These are phyloP conservation scores for Neurospora tetraspora DNA, from an alignment of 495 filamentous ascomycete genomes.

Conservation along the genomic window DNA sequence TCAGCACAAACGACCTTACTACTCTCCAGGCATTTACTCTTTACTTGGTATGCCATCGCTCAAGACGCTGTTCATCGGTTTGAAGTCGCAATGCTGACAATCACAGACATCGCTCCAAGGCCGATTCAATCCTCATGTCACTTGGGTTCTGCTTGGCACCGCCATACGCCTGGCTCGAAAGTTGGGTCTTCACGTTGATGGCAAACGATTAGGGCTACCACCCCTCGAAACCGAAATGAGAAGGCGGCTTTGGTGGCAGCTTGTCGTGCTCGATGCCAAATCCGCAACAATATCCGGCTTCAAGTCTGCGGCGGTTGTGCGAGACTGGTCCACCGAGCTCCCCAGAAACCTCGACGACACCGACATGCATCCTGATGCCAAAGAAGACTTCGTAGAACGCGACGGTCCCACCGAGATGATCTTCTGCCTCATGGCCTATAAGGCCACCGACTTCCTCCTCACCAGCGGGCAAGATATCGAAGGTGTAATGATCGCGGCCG, in stretches of 20 bases:
- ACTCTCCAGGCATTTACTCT: conserved; percentile 45
- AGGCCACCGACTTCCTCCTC: conserved; percentile 38
- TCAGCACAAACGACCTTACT: conserved; percentile 41
- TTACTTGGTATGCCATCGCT: conserved; percentile 36
- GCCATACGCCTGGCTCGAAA: conserved; percentile 59
- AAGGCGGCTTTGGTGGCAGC: conserved; percentile 64
- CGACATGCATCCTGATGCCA: conserved; percentile 49
- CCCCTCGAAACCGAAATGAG: conserved; percentile 60
- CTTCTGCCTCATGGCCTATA: conserved; percentile 48
- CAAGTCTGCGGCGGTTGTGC: conserved; percentile 42
- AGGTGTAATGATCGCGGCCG: conserved; percentile 31
- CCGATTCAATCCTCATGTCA: conserved; percentile 39
- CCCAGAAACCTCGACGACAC: conserved; percentile 49
- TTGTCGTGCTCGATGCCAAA: conserved; percentile 53
- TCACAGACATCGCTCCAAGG: conserved; percentile 38
- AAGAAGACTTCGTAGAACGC: conserved; percentile 39
- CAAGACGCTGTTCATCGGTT: not conserved
- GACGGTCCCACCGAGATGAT: conserved; percentile 59
- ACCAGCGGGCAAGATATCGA: conserved; percentile 31
- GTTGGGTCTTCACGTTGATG: conserved; percentile 65
- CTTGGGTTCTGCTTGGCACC: conserved; percentile 45
- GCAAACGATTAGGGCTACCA: conserved; percentile 52
- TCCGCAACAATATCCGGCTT: conserved; percentile 53
- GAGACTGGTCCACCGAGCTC: conserved; percentile 36
- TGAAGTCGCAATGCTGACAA: conserved; percentile 8